Evolutionary conservation across 352 stramenopile species (phyloP).

Genomic region (Pilasporangium apinafurcum): DNA sequence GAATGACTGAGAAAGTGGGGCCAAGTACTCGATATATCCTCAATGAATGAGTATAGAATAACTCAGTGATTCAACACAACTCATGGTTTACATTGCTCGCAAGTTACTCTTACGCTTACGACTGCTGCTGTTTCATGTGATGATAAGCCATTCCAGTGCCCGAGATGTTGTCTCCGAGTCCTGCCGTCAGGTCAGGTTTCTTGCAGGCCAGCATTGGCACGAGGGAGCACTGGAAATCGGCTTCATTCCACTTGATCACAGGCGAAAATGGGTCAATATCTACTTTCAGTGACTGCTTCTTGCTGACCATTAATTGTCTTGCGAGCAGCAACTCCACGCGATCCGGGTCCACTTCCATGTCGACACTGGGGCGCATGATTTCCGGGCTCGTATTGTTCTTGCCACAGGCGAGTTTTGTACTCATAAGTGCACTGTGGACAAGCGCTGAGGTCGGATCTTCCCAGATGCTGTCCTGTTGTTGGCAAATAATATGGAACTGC

Average conservation of each 20-base stretch:
- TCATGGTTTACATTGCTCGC: too few relatives aligned
- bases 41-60: constrained; percentile 25
- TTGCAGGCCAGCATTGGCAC: constrained; percentile 81
- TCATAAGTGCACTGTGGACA: constrained; percentile 76
- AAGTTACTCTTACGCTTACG: constrained; percentile 3
- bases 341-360: constrained; percentile 71
- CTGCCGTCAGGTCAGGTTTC: constrained; percentile 73
- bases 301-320: constrained; percentile 49
- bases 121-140: constrained; percentile 34
- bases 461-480: constrained; percentile 54
- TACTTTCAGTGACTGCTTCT: constrained; percentile 41
- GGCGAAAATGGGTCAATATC: constrained; percentile 63
- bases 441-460: constrained; percentile 62
- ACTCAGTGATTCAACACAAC: not conserved
- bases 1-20: constrained; percentile 61
- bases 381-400: constrained; percentile 31
- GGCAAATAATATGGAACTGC: constrained; percentile 84
- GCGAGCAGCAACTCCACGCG: constrained; percentile 61
- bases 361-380: constrained; percentile 43
- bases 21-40: constrained; percentile 32
- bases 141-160: constrained; percentile 81
- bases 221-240: constrained; percentile 68
- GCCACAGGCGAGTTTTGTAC: constrained; percentile 73
- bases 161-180: constrained; percentile 83
- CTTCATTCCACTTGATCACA: constrained; percentile 61